These are phyloP conservation scores for Arthrobotrys sinensis DNA, from an alignment of 2,329 filamentous ascomycete species.

Conservation along the genomic window DNA sequence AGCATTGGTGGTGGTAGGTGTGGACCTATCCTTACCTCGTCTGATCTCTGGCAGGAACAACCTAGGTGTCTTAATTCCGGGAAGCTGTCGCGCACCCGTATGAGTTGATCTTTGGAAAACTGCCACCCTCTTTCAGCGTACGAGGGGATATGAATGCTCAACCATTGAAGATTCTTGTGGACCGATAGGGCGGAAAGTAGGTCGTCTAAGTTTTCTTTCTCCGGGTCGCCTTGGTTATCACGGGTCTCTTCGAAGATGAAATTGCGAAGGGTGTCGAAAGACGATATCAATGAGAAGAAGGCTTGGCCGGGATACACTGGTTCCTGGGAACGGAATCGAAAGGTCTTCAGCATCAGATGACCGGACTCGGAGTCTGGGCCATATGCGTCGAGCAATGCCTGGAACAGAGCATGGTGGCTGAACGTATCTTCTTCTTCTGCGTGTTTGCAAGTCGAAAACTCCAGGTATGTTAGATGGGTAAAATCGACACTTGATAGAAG, in stretches of 20 bases:
- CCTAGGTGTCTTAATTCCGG: slow-evolving; percentile 23
- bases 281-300: slow-evolving; percentile 36
- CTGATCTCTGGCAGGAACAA: slow-evolving; percentile 8
- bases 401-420: slow-evolving; percentile 36
- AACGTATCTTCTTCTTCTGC: slow-evolving; percentile 8
- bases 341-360: slow-evolving; percentile 21
- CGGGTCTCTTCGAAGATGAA: slow-evolving; percentile 48
- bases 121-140: slow-evolving; percentile 12
- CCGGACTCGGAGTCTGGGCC: not conserved
- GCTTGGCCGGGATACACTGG: slow-evolving; percentile 25
- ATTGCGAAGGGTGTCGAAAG: slow-evolving; percentile 37
- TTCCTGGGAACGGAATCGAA: slow-evolving; percentile 36
- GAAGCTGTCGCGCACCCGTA: slow-evolving; percentile 7
- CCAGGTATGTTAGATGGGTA: slow-evolving; percentile 44
- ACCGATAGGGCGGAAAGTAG: slow-evolving; percentile 22
- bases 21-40: slow-evolving; percentile 10
- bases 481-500: slow-evolving; percentile 34
- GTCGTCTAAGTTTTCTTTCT: slow-evolving; percentile 3
- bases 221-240: not conserved
- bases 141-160: slow-evolving; percentile 25
- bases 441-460: slow-evolving; percentile 42
- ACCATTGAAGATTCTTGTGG: slow-evolving; percentile 26
- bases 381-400: slow-evolving; percentile 12
- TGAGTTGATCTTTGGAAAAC: slow-evolving; percentile 1
- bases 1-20: no score